These are phyloP conservation scores for Leishmania mexicana DNA, from an alignment of 208 protist genomes.

Conservation along the genomic window DNA sequence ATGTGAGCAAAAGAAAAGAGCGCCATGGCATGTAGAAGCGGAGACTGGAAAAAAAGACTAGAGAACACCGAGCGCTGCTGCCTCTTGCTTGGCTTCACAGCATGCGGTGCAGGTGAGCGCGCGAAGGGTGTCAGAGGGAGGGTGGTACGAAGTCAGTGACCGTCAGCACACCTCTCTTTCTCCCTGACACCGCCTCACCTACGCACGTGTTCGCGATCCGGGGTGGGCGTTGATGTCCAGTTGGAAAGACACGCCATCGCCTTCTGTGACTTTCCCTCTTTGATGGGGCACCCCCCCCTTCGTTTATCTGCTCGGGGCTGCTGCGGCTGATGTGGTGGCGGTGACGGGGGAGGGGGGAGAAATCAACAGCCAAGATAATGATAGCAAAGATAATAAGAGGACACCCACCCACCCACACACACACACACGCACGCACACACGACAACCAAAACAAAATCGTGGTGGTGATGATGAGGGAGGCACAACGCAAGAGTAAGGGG, in stretches of 20 bases:
- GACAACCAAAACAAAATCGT: not conserved
- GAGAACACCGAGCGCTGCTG: not conserved
- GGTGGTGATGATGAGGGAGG: not conserved
- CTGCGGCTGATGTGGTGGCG: not conserved
- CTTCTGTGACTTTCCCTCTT: not conserved
- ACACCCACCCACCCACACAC: not conserved
- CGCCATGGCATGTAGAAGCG: not conserved
- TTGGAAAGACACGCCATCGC: not conserved
- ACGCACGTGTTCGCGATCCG: not conserved
- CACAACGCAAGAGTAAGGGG: not conserved
- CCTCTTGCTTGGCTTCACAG: not conserved
- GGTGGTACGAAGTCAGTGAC: not conserved
- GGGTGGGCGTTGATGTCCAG: not conserved
- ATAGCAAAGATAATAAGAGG: not conserved
- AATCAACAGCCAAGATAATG: not conserved
- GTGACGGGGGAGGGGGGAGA: not conserved
- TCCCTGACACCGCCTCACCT: not conserved
- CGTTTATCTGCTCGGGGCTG: not conserved
- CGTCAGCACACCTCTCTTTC: not conserved
- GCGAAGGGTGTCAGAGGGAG: not conserved
- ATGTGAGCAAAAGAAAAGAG: not conserved
- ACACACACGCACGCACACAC: not conserved
- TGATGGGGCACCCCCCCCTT: too few species aligned
- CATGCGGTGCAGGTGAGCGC: not conserved
- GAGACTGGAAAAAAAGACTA: not conserved